Percentiles rank a stretch among this genome's conserved stretches.
phyloP scores from a whole-genome alignment of 176 grass and related monocot species.

The Aegilops tauschii region DNA sequence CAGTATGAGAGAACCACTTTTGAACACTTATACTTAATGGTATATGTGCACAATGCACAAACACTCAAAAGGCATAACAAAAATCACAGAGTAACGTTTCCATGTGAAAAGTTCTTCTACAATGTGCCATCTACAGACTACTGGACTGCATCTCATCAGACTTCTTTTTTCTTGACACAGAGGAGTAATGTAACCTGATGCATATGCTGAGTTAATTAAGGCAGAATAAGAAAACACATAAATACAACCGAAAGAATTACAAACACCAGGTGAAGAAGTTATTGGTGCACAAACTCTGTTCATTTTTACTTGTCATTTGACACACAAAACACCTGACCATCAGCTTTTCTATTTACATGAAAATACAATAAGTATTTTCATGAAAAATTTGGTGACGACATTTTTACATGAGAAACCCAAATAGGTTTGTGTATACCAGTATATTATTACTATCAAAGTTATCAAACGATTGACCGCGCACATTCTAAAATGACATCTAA shows the following conservation, averaged over 20 bases:
- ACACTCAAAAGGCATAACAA: not conserved
- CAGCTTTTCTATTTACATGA: not conserved
- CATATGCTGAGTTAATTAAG: not conserved
- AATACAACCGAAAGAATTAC: not conserved
- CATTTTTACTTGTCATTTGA: slow-evolving; percentile 6
- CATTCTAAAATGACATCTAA: not conserved
- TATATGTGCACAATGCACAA: not conserved
- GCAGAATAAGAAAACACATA: not conserved
- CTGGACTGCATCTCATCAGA: not conserved
- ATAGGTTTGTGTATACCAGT: not conserved
- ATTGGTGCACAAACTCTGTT: not conserved
- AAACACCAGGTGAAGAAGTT: slow-evolving; percentile 10
- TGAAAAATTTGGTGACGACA: not conserved
- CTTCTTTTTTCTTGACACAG: slow-evolving; percentile 3
- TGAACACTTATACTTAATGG: not conserved
- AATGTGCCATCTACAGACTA: not conserved
- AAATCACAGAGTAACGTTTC: not conserved
- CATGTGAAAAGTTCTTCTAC: not conserved
- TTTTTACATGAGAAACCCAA: not conserved
- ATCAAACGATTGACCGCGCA: not conserved
- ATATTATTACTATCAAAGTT: not conserved
- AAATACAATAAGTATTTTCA: not conserved
- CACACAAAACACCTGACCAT: not conserved
- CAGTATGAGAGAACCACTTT: not conserved
- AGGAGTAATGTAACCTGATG: not conserved